Base-by-base conservation (phyloP, 345 rosid species). In the Brassica incana region DNA sequence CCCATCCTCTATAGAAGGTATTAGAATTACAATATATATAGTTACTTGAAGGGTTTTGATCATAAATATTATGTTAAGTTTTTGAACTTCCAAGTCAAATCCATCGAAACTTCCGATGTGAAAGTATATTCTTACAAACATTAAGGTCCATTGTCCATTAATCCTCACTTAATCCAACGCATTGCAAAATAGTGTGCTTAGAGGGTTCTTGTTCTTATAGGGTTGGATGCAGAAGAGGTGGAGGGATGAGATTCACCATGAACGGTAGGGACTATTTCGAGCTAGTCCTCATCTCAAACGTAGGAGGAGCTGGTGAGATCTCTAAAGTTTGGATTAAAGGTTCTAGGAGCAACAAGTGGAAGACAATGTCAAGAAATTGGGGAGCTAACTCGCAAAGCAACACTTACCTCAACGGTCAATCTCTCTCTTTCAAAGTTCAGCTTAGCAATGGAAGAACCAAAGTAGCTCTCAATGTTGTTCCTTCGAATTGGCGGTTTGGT, bases 221-320 rank as follows among this genome's bases (percentile, higher is more conserved):
- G 80, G 97, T 88, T 66, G 83, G 81, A 67, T 92, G 94, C 82
- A 67, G 16, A 66, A 88, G 89, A 81, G 87, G 80, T 65, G 94
- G 96, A 63, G 94, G 93, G 15, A 81, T 92, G 73, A 85, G 94
- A 75, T 91, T 92, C 56, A 91, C 94, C 0, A 86, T 92, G 23
- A 89, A 87, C 2, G 91, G 97, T 43, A 83, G 76, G 68, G 58
- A 85, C 74, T 91, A 89, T 61, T 92, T 92, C 15, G 90, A 92
- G 86, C 77, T 92, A 1, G 88, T 92, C 67, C 88, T 92, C 0
- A 81, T 88, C 74, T 88, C 92, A 35, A 92, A 89, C 45, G 96
- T 89, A 1, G 97, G 85, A 11, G 93, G 91, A 78, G 85, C 80
- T 2, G 92, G 94, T 74, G 94, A 89, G 2, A 80, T 89, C 45